Conservation (phyloP, 169 alveolate genomes). For the Cryptosporidium sp. region DNA sequence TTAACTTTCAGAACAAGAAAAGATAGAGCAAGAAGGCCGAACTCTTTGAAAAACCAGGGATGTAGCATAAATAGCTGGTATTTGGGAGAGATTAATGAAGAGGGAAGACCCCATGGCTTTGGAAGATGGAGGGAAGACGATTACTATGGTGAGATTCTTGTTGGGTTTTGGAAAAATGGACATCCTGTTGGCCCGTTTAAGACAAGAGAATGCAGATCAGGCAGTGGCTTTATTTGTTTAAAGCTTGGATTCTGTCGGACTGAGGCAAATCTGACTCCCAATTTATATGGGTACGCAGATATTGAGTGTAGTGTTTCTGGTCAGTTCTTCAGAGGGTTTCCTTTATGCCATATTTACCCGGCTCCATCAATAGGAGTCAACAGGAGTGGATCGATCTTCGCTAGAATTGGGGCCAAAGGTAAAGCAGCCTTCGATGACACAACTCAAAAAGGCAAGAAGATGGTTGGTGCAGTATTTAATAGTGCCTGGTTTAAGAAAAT, state of each 20-base stretch:
- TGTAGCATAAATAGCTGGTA: conserved; percentile 76
- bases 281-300: conserved; percentile 84
- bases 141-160: conserved; percentile 86
- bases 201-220: conserved; percentile 86
- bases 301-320: conserved; percentile 89
- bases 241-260: conserved; percentile 74
- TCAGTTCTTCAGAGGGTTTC: conserved; percentile 85
- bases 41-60: conserved; percentile 55
- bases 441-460: conserved; percentile 60
- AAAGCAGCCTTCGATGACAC: conserved; percentile 74
- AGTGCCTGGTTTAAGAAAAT: conserved; percentile 48
- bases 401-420: conserved; percentile 71
- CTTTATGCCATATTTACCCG: conserved; percentile 84
- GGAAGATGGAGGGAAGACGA: conserved; percentile 88
- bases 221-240: conserved; percentile 86
- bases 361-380: conserved; percentile 35
- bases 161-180: conserved; percentile 91
- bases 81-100: conserved; percentile 86
- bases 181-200: conserved; percentile 89
- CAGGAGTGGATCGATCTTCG: conserved; percentile 61
- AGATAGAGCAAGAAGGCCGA: conserved; percentile 63
- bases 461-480: conserved; percentile 28
- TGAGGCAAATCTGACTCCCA: background rate
- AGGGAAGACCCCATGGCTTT: conserved; percentile 89
- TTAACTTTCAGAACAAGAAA: conserved; percentile 69